A percentile compares a stretch with the other conserved stretches of the same genome.
These are phyloP conservation scores for Pseudozyma sp. DNA, from an alignment of 1,284 basidiomycete genomes.

Conservation along the genomic window DNA sequence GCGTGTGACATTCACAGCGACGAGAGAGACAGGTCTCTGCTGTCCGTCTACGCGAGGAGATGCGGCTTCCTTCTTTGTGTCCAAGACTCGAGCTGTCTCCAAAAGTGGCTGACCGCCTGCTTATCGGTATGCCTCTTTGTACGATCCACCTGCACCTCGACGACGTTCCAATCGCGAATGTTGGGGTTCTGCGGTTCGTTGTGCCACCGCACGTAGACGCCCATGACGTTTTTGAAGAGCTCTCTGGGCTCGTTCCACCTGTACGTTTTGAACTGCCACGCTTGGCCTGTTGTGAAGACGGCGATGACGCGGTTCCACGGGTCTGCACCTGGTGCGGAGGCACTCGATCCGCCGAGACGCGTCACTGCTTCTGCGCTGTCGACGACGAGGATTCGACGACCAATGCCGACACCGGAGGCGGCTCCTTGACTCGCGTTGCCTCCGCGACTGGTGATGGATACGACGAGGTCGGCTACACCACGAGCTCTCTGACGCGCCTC, in stretches of 20 bases:
- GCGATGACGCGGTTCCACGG: conserved; percentile 86
- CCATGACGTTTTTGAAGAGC: conserved; percentile 81
- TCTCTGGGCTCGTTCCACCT: conserved; percentile 92
- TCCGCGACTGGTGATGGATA: conserved; percentile 57
- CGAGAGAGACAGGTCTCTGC: neutral
- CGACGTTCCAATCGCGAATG: conserved; percentile 96
- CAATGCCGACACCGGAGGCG: conserved; percentile 34
- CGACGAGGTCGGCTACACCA: conserved; percentile 57
- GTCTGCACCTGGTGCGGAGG: conserved; percentile 46
- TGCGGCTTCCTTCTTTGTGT: conserved; percentile 70
- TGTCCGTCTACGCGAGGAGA: conserved; percentile 23
- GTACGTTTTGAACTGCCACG: conserved; percentile 96
- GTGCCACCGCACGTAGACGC: conserved; percentile 84
- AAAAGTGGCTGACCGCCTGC: conserved; percentile 91
- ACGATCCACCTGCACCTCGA: conserved; percentile 78
- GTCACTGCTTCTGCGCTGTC: conserved; percentile 90
- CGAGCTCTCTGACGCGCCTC: conserved; percentile 59
- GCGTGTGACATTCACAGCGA: neutral
- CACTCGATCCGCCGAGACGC: conserved; percentile 77
- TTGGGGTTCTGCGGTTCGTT: conserved; percentile 88
- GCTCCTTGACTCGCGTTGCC: conserved; percentile 21
- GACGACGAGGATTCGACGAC: conserved; percentile 80
- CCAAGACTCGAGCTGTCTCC: conserved; percentile 90
- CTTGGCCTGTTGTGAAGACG: conserved; percentile 95
- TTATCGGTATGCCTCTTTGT: conserved; percentile 87